Evolutionary conservation across 2,329 filamentous ascomycete genomes (phyloP).

Genomic region (Colletotrichum cereale): DNA sequence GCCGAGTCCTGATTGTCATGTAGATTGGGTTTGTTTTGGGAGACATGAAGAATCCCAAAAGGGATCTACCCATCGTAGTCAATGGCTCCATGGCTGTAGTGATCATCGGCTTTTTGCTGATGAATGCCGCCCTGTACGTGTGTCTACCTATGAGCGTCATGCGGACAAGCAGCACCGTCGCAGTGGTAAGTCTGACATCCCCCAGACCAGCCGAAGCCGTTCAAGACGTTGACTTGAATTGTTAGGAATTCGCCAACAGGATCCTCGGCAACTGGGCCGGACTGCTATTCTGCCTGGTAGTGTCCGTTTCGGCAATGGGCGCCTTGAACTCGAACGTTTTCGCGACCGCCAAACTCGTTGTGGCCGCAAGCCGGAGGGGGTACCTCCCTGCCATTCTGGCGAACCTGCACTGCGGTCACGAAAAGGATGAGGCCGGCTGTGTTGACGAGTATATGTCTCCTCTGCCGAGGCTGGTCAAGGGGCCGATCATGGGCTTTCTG

Average conservation of each 20-base stretch:
- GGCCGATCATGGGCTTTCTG: conserved; percentile 42
- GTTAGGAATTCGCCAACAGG: conserved; percentile 46
- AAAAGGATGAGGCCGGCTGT: conserved; percentile 46
- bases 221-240: conserved; percentile 42
- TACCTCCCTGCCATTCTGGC: conserved; percentile 46
- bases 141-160: conserved; percentile 56
- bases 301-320: conserved; percentile 56
- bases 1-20: conserved; percentile 20
- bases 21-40: conserved; percentile 46
- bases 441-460: conserved; percentile 41
- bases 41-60: conserved; percentile 46
- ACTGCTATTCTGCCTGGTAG: conserved; percentile 54
- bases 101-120: conserved; percentile 55
- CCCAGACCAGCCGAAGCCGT: background rate
- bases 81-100: conserved; percentile 57
- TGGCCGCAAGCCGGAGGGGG: conserved; percentile 50
- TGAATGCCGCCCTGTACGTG: conserved; percentile 58
- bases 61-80: conserved; percentile 54
- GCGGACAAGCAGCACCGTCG: conserved; percentile 55
- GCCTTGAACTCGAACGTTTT: conserved; percentile 59
- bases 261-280: conserved; percentile 53
- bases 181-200: conserved; percentile 52
- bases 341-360: conserved; percentile 55
- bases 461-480: conserved; percentile 41
- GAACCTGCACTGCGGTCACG: conserved; percentile 45